Percentiles rank a stretch among this genome's conserved stretches.
These are phyloP conservation scores for Boletus reticulatus DNA, from an alignment of 768 basidiomycete genomes.

Conservation along the genomic window DNA sequence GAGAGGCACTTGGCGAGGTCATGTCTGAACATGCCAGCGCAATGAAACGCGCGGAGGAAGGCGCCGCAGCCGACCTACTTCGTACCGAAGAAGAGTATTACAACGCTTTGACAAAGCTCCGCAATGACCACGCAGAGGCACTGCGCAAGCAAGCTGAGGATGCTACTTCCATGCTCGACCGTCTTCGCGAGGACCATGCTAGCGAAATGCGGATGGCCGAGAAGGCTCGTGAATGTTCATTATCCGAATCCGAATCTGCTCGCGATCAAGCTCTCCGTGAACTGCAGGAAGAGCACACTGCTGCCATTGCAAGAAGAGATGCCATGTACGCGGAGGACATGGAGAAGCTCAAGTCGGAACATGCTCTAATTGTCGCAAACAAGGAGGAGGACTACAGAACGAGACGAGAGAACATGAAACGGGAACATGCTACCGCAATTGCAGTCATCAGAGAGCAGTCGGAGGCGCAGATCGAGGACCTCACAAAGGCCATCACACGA, in stretches of 20 bases:
- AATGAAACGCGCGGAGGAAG: slow-evolving; percentile 61
- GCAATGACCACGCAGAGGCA: slow-evolving; percentile 65
- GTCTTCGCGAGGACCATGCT: slow-evolving; percentile 74
- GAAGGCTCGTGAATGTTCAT: slow-evolving; percentile 68
- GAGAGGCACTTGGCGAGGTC: slow-evolving; percentile 45
- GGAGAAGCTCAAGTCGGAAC: slow-evolving; percentile 63
- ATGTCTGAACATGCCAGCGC: slow-evolving; percentile 52
- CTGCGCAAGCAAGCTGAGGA: slow-evolving; percentile 63
- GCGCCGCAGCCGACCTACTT: slow-evolving; percentile 53
- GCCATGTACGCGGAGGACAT: slow-evolving; percentile 61
- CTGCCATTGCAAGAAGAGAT: slow-evolving; percentile 67
- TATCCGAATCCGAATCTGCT: slow-evolving; percentile 72
- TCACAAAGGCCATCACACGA: slow-evolving; percentile 54
- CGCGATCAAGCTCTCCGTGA: slow-evolving; percentile 58
- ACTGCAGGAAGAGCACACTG: slow-evolving; percentile 71
- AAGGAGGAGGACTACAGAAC: slow-evolving; percentile 60
- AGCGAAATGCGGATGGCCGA: slow-evolving; percentile 71
- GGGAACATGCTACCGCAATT: slow-evolving; percentile 35
- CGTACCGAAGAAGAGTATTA: slow-evolving; percentile 82
- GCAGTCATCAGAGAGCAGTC: slow-evolving; percentile 32
- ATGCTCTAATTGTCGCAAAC: slow-evolving; percentile 47
- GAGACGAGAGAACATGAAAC: slow-evolving; percentile 31
- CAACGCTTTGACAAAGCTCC: slow-evolving; percentile 73
- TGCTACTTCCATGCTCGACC: slow-evolving; percentile 58
- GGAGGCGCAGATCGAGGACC: slow-evolving; percentile 52